Base-by-base conservation (phyloP, 2,329 filamentous ascomycete species). In the Talaromyces marneffei region DNA sequence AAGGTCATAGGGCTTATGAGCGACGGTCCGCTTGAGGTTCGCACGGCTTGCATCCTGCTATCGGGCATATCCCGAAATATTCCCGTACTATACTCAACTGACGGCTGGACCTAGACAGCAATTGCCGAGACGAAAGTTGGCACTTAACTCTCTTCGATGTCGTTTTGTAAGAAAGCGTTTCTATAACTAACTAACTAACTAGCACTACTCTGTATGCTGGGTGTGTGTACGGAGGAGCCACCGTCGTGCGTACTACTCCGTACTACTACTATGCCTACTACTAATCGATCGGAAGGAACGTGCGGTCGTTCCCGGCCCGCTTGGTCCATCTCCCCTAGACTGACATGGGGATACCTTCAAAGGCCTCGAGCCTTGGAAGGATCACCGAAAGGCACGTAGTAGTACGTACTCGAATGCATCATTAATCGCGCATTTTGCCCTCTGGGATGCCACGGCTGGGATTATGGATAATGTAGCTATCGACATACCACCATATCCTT, bases 21-120 rank as follows among this genome's bases (percentile, higher is more conserved):
- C 48, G 48, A 52, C 29, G 48, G 27, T 52, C 48, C 48, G 48
- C 48, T 52, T 50, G 46, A 25, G 29, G 44, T 48, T 48, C 44
- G 16, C 7, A 23, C 40, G 23, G 40, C 40, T 44, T 20, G 18
- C 14, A 37, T 14, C 10, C 40, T 23, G n/a, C 7, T 8, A n/a
- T 23, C 23, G 5, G 40, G 12, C 20, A 46, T 27, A 46, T 46
- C 23, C 42, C 42, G 42, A 46, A 27, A 4, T 46, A 16, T 46
- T 29, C 14, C 27, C 48, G 27, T 33, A 9, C 29, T 52, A n/a
- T n/a, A 20, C 10, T 23, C 48, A 9, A 27, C 16, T n/a, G 25
- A 29, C 25, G 44, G n/a, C 29, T 29, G 14, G 44, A 35, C 10
- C 48, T 52, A 52, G 27, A 5, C 27, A 52, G 14, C 48, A 52